Evolutionary conservation across 345 rosid species (phyloP).

Genomic region (Salix caprea): DNA sequence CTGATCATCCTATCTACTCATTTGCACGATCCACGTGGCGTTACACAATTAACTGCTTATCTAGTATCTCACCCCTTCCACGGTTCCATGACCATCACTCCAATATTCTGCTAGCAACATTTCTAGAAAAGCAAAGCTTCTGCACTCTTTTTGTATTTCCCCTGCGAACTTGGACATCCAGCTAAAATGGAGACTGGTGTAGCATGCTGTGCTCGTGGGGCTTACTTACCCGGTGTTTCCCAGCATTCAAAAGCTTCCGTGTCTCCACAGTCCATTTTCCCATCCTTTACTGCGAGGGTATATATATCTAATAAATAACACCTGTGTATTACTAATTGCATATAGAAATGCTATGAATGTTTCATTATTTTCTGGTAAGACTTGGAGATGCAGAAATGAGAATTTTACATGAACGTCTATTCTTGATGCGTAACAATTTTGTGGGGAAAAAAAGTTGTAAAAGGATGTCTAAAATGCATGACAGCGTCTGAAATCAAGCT

Average conservation of each 20-base stretch:
- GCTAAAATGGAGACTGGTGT: constrained; percentile 62
- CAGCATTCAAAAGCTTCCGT: constrained; percentile 57
- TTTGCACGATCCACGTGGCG: constrained; percentile 36
- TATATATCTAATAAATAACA: neutral
- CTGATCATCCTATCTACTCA: constrained; percentile 23
- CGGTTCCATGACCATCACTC: constrained; percentile 1
- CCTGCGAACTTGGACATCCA: neutral
- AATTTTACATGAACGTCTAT: neutral
- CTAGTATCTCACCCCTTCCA: constrained; percentile 17
- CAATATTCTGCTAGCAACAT: neutral
- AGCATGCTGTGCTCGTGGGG: constrained; percentile 62
- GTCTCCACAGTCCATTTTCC: constrained; percentile 51
- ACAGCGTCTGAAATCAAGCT: constrained; percentile 40
- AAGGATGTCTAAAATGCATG: constrained; percentile 1
- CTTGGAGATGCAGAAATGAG: neutral
- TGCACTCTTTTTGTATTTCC: neutral
- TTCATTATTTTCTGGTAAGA: neutral
- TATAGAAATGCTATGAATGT: neutral
- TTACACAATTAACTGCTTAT: constrained; percentile 34
- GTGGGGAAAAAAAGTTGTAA: constrained; percentile 24
- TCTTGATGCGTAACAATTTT: neutral
- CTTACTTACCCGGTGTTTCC: constrained; percentile 58
- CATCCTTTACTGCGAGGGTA: constrained; percentile 70
- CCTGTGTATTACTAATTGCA: neutral
- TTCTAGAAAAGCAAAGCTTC: neutral